phyloP scores from a whole-genome alignment of 139 green algal species.

The Micromonas commoda region DNA sequence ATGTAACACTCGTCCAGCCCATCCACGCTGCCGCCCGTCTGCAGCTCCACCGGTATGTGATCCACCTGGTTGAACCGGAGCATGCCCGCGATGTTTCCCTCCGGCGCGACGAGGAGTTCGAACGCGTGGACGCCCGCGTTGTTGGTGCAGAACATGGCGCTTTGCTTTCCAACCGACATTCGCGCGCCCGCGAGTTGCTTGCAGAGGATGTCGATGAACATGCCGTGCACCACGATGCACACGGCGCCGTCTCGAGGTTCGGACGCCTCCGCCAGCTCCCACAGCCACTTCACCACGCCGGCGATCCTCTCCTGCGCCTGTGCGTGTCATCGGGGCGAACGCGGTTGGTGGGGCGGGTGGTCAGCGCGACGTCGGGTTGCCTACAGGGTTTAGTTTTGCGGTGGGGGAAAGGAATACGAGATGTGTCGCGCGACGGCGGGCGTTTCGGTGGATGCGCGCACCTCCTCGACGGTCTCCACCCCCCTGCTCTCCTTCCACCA shows the following conservation, averaged over 20 bases:
- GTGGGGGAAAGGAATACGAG: too few species aligned
- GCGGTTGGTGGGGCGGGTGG: too few species aligned
- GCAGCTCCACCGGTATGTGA: slow-evolving; percentile 7
- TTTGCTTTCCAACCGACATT: neutral
- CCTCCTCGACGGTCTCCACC: neutral
- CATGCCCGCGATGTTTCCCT: neutral
- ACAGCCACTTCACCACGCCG: neutral
- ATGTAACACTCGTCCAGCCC: slow-evolving; percentile 14
- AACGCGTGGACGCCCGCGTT: slow-evolving; percentile 19
- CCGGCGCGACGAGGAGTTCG: neutral
- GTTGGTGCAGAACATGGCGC: slow-evolving; percentile 8
- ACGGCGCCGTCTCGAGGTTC: neutral
- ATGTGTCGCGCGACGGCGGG: too few species aligned
- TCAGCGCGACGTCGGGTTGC: too few species aligned
- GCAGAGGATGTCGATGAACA: slow-evolving; percentile 24
- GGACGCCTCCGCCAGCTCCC: neutral
- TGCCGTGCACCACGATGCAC: slow-evolving; percentile 15
- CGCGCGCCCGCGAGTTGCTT: neutral
- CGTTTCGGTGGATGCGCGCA: too few species aligned
- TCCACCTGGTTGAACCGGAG: slow-evolving; percentile 7
- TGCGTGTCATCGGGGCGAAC: too few species aligned
- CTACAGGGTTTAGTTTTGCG: too few species aligned
- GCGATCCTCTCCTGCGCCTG: neutral
- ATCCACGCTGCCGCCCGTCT: neutral
- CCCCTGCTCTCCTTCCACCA: slow-evolving; percentile 1